These are phyloP conservation scores for Starmerella asiatica DNA, from an alignment of 805 yeast genomes.

Conservation along the genomic window DNA sequence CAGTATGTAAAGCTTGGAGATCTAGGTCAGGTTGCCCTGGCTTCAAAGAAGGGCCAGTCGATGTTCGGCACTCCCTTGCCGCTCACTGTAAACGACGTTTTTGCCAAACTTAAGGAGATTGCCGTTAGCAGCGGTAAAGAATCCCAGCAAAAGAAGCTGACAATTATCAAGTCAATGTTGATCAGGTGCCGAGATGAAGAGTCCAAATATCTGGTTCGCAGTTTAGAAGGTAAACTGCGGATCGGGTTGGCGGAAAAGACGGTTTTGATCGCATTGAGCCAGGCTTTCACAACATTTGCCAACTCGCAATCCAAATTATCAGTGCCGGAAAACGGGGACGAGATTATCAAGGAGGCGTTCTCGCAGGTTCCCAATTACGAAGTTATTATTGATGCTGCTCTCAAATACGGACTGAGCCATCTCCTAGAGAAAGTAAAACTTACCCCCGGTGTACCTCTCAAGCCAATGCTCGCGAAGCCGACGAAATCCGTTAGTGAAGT, in stretches of 20 bases:
- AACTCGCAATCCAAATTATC: constrained; percentile 1
- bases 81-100: constrained; percentile 59
- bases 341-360: constrained; percentile 68
- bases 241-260: constrained; percentile 92
- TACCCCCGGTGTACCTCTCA: constrained; percentile 85
- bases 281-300: constrained; percentile 62
- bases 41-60: constrained; percentile 71
- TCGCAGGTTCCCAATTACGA: constrained; percentile 87
- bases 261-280: constrained; percentile 69
- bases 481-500: constrained; percentile 89
- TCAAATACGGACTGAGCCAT: constrained; percentile 53
- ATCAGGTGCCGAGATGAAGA: constrained; percentile 77
- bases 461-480: constrained; percentile 97
- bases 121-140: constrained; percentile 69
- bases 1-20: constrained; percentile 78
- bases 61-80: constrained; percentile 80
- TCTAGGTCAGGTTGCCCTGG: constrained; percentile 75
- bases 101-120: constrained; percentile 56
- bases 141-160: constrained; percentile 66
- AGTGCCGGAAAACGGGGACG: constrained; percentile 23
- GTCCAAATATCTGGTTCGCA: constrained; percentile 80
- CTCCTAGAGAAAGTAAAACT: constrained; percentile 56
- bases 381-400: constrained; percentile 50
- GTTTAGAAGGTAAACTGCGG: constrained; percentile 82
- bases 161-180: constrained; percentile 66